phyloP scores from a whole-genome alignment of 441 rosid genomes.

The Pelargonium fulgidum region DNA sequence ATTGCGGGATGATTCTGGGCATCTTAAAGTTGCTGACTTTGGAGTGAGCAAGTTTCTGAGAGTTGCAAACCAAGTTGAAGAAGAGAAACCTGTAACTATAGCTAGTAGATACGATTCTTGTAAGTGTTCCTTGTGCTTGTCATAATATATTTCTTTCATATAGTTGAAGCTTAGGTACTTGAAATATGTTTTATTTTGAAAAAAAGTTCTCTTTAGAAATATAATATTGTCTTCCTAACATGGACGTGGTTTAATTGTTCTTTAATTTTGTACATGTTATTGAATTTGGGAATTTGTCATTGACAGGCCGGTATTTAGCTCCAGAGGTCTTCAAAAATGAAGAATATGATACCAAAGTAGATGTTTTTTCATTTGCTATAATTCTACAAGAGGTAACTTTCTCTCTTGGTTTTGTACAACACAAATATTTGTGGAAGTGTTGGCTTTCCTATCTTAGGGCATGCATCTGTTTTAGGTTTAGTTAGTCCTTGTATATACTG shows the following conservation, averaged over 20 bases:
- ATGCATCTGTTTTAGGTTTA: neutral
- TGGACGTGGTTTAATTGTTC: neutral
- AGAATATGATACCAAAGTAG: slow-evolving; percentile 69
- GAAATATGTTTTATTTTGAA: too few species aligned
- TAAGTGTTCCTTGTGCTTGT: slow-evolving; percentile 30
- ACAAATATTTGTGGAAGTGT: neutral
- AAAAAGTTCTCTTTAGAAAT: too few species aligned
- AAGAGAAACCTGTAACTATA: slow-evolving; percentile 55
- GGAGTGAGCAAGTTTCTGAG: slow-evolving; percentile 80
- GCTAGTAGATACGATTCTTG: slow-evolving; percentile 47
- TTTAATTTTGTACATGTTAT: neutral
- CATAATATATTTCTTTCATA: too few species aligned
- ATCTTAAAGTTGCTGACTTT: slow-evolving; percentile 94
- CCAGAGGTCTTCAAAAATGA: slow-evolving; percentile 69
- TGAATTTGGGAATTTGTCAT: slow-evolving; percentile 5
- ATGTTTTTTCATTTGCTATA: slow-evolving; percentile 70
- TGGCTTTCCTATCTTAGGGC: neutral
- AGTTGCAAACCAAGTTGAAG: slow-evolving; percentile 45
- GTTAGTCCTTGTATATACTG: neutral
- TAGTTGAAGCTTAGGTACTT: too few species aligned
- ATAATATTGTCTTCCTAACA: neutral
- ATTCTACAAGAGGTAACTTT: slow-evolving; percentile 62
- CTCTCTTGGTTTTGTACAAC: slow-evolving; percentile 7
- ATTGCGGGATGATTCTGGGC: slow-evolving; percentile 85
- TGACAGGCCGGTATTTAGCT: slow-evolving; percentile 63